A percentile compares a stretch with the other conserved stretches of the same genome.
phyloP scores from a whole-genome alignment of 2,329 filamentous ascomycete species.

The Hypomyces perniciosus region DNA sequence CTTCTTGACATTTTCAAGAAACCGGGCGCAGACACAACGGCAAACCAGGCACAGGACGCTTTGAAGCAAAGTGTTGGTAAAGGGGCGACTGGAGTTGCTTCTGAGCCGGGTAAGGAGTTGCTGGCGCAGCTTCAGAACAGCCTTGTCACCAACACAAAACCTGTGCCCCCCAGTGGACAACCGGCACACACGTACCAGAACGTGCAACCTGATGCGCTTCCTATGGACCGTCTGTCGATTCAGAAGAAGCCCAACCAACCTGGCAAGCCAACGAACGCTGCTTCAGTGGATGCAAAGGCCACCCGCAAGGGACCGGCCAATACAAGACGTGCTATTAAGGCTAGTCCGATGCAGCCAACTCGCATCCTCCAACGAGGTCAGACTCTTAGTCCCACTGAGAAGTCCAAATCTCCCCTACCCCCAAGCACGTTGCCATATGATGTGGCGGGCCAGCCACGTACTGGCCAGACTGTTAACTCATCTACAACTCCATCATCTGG shows the following conservation, averaged over 20 bases:
- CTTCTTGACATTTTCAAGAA: constrained; percentile 52
- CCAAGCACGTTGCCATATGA: constrained; percentile 19
- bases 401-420: constrained; percentile 11
- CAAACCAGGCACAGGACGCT: neutral
- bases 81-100: neutral
- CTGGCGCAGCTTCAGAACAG: constrained; percentile 4
- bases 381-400: constrained; percentile 4
- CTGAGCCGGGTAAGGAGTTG: neutral
- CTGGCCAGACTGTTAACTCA: constrained; percentile 17
- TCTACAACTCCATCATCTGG: neutral
- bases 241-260: neutral
- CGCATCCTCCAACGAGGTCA: constrained; percentile 34
- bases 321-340: neutral
- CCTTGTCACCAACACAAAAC: neutral
- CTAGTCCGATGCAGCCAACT: constrained; percentile 18
- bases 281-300: neutral
- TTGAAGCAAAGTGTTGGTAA: neutral
- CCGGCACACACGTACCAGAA: neutral
- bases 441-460: constrained; percentile 15
- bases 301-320: neutral
- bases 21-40: constrained; percentile 15
- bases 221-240: neutral
- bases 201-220: neutral
- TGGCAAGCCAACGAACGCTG: neutral
- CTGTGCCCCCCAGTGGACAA: too few relatives aligned